Conservation (phyloP, 2,329 filamentous ascomycete genomes). For the Arachnomyces sp. region DNA sequence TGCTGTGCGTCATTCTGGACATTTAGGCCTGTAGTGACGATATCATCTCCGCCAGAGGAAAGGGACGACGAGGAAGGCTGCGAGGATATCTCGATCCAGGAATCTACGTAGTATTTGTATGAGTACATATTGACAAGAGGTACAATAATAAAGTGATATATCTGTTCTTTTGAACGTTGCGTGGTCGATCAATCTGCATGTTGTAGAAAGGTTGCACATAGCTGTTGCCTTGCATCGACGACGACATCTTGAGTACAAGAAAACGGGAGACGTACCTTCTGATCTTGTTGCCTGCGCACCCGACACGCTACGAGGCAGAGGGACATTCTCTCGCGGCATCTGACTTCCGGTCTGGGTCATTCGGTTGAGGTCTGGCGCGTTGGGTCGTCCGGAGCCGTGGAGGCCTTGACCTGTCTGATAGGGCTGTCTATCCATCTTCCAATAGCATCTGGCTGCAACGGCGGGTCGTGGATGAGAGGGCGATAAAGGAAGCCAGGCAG, state of each 20-base stretch:
- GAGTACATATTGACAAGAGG: slow-evolving; percentile 31
- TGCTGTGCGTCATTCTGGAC: slow-evolving; percentile 59
- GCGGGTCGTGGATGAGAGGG: too few species aligned
- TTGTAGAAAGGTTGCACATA: not conserved
- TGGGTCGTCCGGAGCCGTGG: slow-evolving; percentile 26
- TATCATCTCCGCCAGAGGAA: slow-evolving; percentile 72
- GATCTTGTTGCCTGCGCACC: slow-evolving; percentile 31
- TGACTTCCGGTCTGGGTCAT: slow-evolving; percentile 28
- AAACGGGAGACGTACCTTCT: slow-evolving; percentile 31
- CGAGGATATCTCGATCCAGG: slow-evolving; percentile 90
- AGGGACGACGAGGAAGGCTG: slow-evolving; percentile 89
- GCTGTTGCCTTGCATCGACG: not conserved
- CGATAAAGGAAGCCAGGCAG: too few species aligned
- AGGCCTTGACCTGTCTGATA: slow-evolving; percentile 15
- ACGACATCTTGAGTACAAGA: not conserved
- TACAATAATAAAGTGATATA: not conserved
- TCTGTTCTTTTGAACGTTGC: not conserved
- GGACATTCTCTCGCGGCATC: slow-evolving; percentile 22
- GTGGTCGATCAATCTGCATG: slow-evolving; percentile 4
- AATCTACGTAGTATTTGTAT: slow-evolving; percentile 57
- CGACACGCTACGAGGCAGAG: slow-evolving; percentile 27
- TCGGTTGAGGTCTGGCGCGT: slow-evolving; percentile 21
- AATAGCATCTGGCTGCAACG: too few species aligned
- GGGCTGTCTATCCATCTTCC: too few species aligned
- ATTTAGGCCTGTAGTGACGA: slow-evolving; percentile 78